A percentile compares a stretch with the other conserved stretches of the same genome.
Conservation (phyloP, 108 stramenopile species). For the Pseudonitzschia pungens region DNA sequence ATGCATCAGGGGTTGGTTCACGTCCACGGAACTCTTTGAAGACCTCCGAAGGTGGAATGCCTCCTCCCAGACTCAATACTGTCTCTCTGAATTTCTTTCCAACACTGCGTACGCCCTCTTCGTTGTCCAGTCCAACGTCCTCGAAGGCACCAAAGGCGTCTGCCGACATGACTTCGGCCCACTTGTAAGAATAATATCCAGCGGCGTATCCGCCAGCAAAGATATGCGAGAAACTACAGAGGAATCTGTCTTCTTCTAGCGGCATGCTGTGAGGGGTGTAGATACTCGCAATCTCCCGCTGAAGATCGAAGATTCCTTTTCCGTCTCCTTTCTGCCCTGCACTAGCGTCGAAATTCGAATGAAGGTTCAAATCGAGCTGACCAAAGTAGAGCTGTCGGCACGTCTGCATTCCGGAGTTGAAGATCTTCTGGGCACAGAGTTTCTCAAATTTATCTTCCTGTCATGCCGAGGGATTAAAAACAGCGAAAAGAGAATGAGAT, state of each 20-base stretch:
- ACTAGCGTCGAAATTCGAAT: conserved; percentile 82
- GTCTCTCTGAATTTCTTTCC: conserved; percentile 93
- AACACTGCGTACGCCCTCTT: conserved; percentile 81
- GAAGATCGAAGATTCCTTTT: conserved; percentile 90
- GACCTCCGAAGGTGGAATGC: conserved; percentile 89
- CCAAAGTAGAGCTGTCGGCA: conserved; percentile 97
- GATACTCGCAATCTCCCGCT: conserved; percentile 77
- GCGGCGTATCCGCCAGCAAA: conserved; percentile 97
- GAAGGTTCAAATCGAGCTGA: conserved; percentile 93
- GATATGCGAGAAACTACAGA: conserved; percentile 96
- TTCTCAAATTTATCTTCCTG: conserved; percentile 93
- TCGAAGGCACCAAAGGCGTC: conserved; percentile 99
- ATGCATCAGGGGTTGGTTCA: conserved; percentile 92
- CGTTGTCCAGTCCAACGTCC: conserved; percentile 96
- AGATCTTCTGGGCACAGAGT: conserved; percentile 89
- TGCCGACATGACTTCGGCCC: conserved; percentile 97
- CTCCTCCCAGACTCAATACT: conserved; percentile 88
- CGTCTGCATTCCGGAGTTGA: conserved; percentile 90
- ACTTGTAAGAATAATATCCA: conserved; percentile 97
- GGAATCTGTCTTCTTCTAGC: conserved; percentile 93
- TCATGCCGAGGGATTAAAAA: background rate
- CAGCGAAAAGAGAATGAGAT: background rate
- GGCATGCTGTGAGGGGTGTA: conserved; percentile 90
- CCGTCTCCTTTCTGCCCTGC: conserved; percentile 46
- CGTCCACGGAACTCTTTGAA: conserved; percentile 95